phyloP scores from a whole-genome alignment of 352 stramenopile genomes.

The Phytophthora hibernalis region DNA sequence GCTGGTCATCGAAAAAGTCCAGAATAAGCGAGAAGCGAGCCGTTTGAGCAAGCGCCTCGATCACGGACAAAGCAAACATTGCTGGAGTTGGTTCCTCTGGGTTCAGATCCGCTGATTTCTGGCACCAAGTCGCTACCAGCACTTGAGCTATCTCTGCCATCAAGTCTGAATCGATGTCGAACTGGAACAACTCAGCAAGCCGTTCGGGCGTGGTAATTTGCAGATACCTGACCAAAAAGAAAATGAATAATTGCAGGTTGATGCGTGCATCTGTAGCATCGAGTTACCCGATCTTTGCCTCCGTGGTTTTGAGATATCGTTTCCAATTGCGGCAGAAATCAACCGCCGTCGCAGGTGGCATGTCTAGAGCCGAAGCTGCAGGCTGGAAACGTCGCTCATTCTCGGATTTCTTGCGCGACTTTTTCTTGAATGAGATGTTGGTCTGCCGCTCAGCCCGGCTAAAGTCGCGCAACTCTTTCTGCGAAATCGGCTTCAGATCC shows the following conservation, averaged over 20 bases:
- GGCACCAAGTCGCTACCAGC: conserved; percentile 40
- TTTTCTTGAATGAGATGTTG: conserved; percentile 75
- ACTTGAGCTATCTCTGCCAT: conserved; percentile 72
- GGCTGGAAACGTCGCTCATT: conserved; percentile 36
- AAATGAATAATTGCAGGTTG: not conserved
- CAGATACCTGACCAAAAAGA: conserved; percentile 55
- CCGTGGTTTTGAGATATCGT: conserved; percentile 60
- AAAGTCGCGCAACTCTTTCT: conserved; percentile 74
- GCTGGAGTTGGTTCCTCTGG: conserved; percentile 18
- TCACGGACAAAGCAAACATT: conserved; percentile 45
- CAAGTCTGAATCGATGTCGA: conserved; percentile 78
- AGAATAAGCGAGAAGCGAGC: conserved; percentile 66
- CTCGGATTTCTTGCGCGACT: conserved; percentile 33
- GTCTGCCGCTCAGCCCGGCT: conserved; percentile 50
- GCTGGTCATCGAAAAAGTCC: conserved; percentile 77
- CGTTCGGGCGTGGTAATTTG: conserved; percentile 51
- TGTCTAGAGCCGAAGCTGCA: conserved; percentile 27
- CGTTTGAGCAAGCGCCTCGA: conserved; percentile 56
- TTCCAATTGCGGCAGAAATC: conserved; percentile 81
- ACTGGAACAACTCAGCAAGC: conserved; percentile 63
- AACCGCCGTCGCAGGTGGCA: conserved; percentile 48
- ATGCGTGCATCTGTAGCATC: not conserved
- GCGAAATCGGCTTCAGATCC: conserved; percentile 81
- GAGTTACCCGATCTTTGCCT: conserved; percentile 61
- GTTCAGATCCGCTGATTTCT: conserved; percentile 6